A percentile compares a stretch with the other conserved stretches of the same genome.
Conservation (phyloP, 2,329 filamentous ascomycete genomes). For the Sclerotinia borealis region DNA sequence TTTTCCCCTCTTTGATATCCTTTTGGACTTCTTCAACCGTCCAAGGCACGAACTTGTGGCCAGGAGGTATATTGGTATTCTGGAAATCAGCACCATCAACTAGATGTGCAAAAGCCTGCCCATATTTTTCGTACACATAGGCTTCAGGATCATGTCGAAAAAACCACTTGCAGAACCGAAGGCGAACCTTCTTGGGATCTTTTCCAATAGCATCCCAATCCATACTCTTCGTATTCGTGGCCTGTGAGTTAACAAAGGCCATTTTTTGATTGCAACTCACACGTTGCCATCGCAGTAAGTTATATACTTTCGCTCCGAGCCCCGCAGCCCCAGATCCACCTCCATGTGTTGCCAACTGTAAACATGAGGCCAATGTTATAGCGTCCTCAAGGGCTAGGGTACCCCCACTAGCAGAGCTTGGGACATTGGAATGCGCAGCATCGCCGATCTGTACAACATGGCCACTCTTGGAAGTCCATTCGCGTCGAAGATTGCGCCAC, state of each 20-base stretch:
- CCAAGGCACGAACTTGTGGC: not conserved
- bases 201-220: not conserved
- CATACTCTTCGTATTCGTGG: not conserved
- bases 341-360: slow-evolving; percentile 24
- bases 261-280: slow-evolving; percentile 21
- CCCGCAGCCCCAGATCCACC: slow-evolving; percentile 16
- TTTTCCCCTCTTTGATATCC: not conserved
- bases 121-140: slow-evolving; percentile 23
- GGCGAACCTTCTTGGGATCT: not conserved
- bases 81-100: not conserved
- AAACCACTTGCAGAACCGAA: slow-evolving; percentile 16
- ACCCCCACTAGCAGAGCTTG: slow-evolving; percentile 62
- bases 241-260: not conserved
- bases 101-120: not conserved
- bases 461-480: slow-evolving; percentile 31
- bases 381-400: slow-evolving; percentile 38
- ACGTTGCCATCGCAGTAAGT: slow-evolving; percentile 19
- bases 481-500: slow-evolving; percentile 26
- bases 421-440: slow-evolving; percentile 63
- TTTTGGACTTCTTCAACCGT: not conserved
- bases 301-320: slow-evolving; percentile 11
- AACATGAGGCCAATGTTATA: slow-evolving; percentile 32
- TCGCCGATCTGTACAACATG: slow-evolving; percentile 50
- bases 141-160: slow-evolving; percentile 23
- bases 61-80: not conserved